These are phyloP conservation scores for Aspergillus nomiae DNA, from an alignment of 2,329 filamentous ascomycete species.

Conservation along the genomic window DNA sequence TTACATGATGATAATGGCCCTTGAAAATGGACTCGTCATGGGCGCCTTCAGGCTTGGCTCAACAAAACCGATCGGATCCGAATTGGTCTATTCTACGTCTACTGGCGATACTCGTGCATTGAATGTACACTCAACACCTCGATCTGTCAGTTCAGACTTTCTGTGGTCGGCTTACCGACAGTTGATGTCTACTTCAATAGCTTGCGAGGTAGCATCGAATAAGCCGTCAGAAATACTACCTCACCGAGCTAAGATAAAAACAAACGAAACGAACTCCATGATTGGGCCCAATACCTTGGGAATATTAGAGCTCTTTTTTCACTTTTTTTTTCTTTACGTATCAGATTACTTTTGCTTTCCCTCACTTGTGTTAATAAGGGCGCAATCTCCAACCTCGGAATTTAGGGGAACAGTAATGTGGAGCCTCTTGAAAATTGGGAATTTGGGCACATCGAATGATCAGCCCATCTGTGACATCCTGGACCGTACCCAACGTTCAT, in stretches of 20 bases:
- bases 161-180: not conserved
- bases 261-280: not conserved
- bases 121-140: not conserved
- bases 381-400: not conserved
- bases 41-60: not conserved
- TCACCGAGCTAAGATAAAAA: not conserved
- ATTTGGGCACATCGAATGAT: conserved; percentile 3
- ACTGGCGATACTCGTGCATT: not conserved
- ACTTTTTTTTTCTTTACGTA: not conserved
- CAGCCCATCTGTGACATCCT: not conserved
- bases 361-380: not conserved
- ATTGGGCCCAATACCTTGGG: not conserved
- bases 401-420: not conserved
- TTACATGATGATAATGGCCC: not conserved
- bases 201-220: not conserved
- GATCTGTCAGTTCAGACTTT: not conserved
- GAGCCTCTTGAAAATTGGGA: conserved; percentile 3
- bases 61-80: not conserved
- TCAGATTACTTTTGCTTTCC: not conserved
- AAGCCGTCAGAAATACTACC: not conserved
- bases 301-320: not conserved
- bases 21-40: not conserved
- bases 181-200: not conserved
- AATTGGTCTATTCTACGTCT: not conserved
- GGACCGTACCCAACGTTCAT: too few species aligned